Evolutionary conservation across 345 rosid species (phyloP), one percentile per base, ranked within the genome.

Genomic region (Triadica sebifera): DNA sequence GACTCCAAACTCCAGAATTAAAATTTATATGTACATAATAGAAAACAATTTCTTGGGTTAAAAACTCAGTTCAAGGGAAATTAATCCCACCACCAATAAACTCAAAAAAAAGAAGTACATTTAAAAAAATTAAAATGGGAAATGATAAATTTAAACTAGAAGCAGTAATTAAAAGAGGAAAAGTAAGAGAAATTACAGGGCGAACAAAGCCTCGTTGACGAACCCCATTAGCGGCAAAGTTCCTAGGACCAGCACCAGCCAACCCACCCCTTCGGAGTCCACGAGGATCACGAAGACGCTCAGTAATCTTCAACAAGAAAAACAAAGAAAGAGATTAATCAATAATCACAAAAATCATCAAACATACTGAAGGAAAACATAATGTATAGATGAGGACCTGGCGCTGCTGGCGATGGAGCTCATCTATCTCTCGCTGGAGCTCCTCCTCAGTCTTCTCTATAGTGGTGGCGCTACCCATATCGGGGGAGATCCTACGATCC

Each of bases 231-330:
- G 85, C 80, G 45, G 86, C 86, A n/a, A 78, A 84, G 72, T 83
- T 87, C 12, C 97, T 87, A 77, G 93, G 90, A 41, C 76, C 79
- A 12, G 86, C 86, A 47, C 89, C 87, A 34, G 89, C 9, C 24
- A 83, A 67, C 25, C 84, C 88, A 58, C 99, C 97, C n/a, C 97
- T 81, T n/a, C 98, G 97, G 22, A 93, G 85, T 25, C 99, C 97
- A 49, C 97, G 87, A 74, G 99, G 99, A 85, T 95, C 96, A 70
- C 94, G 89, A 63, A 95, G 86, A 80, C 96, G 86, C 88, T 93
- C 96, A 6, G 94, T 89, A 75, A 95, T 91, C 98, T 93, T 75
- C 25, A 17, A 57, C 41, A 64, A 52, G 43, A 19, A 12, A 38
- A 46, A 29, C 52, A 16, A 2, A 64, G 51, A 51, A 20, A 15